Conservation (phyloP, 164 flowering plant species). For the Litsea cubeba region DNA sequence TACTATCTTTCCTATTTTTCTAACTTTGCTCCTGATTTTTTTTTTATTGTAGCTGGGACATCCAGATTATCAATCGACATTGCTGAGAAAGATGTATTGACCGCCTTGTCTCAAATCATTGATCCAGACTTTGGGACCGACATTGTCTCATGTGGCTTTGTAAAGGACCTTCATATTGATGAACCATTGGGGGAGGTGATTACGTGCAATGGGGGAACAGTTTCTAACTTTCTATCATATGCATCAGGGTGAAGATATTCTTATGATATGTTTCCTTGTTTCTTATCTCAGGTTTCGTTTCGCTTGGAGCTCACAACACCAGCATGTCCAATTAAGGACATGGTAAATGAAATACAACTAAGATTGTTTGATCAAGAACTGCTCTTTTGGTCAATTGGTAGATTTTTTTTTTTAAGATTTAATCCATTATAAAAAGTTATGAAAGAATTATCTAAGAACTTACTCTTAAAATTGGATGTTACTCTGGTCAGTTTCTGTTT, state of each 20-base stretch:
- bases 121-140: constrained; percentile 99
- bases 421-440: constrained; percentile 7
- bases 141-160: constrained; percentile 96
- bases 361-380: constrained; percentile 30
- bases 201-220: constrained; percentile 15
- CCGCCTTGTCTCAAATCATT: constrained; percentile 87
- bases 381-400: constrained; percentile 27
- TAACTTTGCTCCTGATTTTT: background rate
- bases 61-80: constrained; percentile 32
- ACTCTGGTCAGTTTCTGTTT: background rate
- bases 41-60: constrained; percentile 33
- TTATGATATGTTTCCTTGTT: constrained; percentile 19
- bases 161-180: constrained; percentile 72
- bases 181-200: constrained; percentile 77
- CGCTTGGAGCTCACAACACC: constrained; percentile 98
- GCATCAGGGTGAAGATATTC: constrained; percentile 5
- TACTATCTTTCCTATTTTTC: background rate
- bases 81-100: constrained; percentile 67
- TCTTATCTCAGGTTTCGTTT: constrained; percentile 74
- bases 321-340: constrained; percentile 98
- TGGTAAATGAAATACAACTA: constrained; percentile 62
- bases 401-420: constrained; percentile 11
- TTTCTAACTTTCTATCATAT: constrained; percentile 13
- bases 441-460: background rate
- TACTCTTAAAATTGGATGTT: background rate